Base-by-base conservation (phyloP, 179 eudicot species). In the Beta macrorhiza region DNA sequence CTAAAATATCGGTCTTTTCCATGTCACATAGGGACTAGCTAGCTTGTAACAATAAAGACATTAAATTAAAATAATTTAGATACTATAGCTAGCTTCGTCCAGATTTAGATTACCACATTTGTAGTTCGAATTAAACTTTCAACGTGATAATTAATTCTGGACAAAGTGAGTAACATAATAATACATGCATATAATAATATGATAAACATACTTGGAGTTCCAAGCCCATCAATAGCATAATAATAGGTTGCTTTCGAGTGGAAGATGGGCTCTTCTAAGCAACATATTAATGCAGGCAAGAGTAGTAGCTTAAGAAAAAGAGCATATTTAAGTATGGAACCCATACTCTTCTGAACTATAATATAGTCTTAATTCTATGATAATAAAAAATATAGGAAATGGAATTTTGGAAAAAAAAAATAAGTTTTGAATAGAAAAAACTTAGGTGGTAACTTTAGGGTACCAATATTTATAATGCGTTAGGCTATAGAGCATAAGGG, bases 181-280 rank as follows among this genome's bases (percentile, higher is more conserved):
- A 45, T 65, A 19, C 17, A 75, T 2, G 55, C 5, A 56, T 1
- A 22, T 4, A 71, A 22, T 7, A 7, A 1, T 14, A 16, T 25
- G 52, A 70, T 49, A 57, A 45, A 80, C 83, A 14, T 83, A 83
- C 86, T 80, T 69, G 86, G 86, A 53, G 77, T 79, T 37, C 86
- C 83, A 45, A 83, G 83, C 0, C 83, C 86, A 62, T 76, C 83
- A 71, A 77, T 25, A 77, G 82, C 75, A 62, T 80, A 25, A 61
- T 69, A 83, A 67, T 74, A 83, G 37, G 82, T 80, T 15, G 86
- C 86, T 73, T 69, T 80, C 15, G 83, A 76, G 15, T 64, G 57
- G 15, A 22, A n/a, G 62, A 75, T 62, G 57, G 51, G 44, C 64
- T 29, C 86, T 62, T 70, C 80, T 32, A 79, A 59, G 70, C 74